Conservation (phyloP, 768 basidiomycete genomes). For the Mrakia hoshinonis region DNA sequence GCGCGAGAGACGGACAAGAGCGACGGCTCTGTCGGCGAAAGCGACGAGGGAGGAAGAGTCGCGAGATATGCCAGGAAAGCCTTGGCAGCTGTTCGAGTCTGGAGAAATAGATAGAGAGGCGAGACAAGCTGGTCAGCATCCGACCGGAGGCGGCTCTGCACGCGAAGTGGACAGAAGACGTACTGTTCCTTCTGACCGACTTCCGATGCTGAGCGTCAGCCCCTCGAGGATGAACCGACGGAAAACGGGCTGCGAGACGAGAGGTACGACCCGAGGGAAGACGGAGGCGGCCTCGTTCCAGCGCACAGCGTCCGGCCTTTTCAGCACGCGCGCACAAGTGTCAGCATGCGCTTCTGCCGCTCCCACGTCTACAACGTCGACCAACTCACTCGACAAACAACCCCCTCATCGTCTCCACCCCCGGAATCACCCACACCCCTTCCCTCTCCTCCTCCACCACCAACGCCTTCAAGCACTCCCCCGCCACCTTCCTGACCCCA, state of each 20-base stretch:
- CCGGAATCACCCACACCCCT: constrained; percentile 5
- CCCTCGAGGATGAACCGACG: constrained; percentile 58
- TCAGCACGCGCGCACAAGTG: neutral
- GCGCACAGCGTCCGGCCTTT: constrained; percentile 16
- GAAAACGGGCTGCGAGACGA: constrained; percentile 58
- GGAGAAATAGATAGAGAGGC: neutral
- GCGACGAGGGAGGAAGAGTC: constrained; percentile 44
- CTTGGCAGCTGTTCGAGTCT: constrained; percentile 62
- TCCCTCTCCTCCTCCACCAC: neutral
- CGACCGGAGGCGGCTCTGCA: no score
- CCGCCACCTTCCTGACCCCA: constrained; percentile 27
- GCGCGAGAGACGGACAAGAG: constrained; percentile 26
- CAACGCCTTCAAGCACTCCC: constrained; percentile 17
- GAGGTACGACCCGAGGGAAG: constrained; percentile 61
- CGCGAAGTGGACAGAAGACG: constrained; percentile 37
- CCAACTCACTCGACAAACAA: constrained; percentile 20
- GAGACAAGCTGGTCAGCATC: neutral
- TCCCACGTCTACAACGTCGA: neutral
- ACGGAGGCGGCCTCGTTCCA: constrained; percentile 71
- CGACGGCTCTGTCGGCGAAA: constrained; percentile 17
- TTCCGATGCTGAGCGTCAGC: constrained; percentile 68
- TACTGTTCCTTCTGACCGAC: constrained; percentile 77
- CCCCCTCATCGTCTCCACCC: neutral
- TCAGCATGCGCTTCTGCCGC: no score
- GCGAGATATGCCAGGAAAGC: constrained; percentile 56